Base-by-base conservation (phyloP, 2,329 filamentous ascomycete species). In the Xenoacremonium recifei region DNA sequence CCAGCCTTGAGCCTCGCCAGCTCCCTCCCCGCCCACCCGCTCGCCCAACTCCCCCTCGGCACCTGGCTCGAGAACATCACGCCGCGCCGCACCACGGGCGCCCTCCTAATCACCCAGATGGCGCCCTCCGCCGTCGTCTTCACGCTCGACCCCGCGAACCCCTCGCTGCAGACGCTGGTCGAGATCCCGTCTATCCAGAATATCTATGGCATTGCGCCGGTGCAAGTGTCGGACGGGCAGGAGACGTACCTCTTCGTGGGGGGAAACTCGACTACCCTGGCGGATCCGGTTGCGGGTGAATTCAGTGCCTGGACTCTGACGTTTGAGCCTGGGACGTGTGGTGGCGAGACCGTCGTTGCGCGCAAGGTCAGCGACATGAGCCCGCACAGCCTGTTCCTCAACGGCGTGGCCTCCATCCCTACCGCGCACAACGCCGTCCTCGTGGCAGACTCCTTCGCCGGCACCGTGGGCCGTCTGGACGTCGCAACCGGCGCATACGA, bases 41-140 rank as follows among this genome's bases (percentile, higher is more conserved):
- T 53, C 16, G 41, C 18, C 17, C 46, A 53, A 23, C 46, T 51
- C 25, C 18, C 21, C 15, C 37, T 21, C 16, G 48, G 46, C 3
- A 47, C 44, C 33, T 55, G 47, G 45, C 40, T 54, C 5, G 51
- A 55, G 30, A 54, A 54, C 34, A 46, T 55, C 12, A 50, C 44
- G 4, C n/a, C n/a, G n/a, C 44, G 45, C 4, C 50, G 51, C 9
- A 43, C 48, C 25, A 49, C 48, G 21, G 45, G 48, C 10, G 47
- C 50, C 29, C 19, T 54, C n/a, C 34, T 54, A 6, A 23, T 35
- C 6, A 53, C 50, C 5, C 45, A 48, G 21, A 21, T 53, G 38
- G 33, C 17, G 16, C 51, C 47, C 3, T 38, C 45, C n/a, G 48
- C 50, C 20, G 15, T 11, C 4, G 25, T 53, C 18, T 54, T 44